Conservation (phyloP, 768 basidiomycete species). For the Lyophyllum shimeji region DNA sequence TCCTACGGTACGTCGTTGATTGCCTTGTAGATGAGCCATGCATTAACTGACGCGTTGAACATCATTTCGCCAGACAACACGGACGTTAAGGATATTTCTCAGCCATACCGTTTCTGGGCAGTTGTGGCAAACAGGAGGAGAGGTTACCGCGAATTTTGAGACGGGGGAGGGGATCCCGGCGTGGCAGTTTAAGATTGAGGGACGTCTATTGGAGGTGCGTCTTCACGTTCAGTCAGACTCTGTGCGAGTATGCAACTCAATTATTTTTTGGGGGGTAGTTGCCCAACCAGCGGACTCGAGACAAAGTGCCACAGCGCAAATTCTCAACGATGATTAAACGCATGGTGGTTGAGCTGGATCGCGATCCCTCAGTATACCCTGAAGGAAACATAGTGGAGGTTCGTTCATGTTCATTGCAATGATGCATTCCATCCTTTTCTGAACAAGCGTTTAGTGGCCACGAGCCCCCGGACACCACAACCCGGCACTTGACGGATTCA, state of each 20-base stretch:
- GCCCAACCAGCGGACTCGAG: conserved; percentile 61
- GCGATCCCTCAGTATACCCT: conserved; percentile 76
- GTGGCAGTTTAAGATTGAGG: conserved; percentile 87
- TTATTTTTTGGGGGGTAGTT: conserved; percentile 39
- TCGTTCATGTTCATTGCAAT: conserved; percentile 15
- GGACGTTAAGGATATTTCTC: conserved; percentile 82
- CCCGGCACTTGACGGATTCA: conserved; percentile 82
- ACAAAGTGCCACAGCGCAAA: conserved; percentile 64
- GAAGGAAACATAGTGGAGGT: conserved; percentile 93
- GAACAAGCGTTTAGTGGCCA: conserved; percentile 51
- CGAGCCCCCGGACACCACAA: conserved; percentile 53
- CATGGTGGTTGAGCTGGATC: conserved; percentile 85
- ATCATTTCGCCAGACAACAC: conserved; percentile 59
- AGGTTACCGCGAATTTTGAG: conserved; percentile 57
- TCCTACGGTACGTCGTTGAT: conserved; percentile 52
- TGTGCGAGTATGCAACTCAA: conserved; percentile 2
- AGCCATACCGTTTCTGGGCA: conserved; percentile 88
- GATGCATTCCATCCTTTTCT: background rate
- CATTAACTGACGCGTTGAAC: conserved; percentile 15
- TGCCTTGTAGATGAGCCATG: too few species aligned
- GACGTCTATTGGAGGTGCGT: conserved; percentile 77
- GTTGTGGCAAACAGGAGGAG: conserved; percentile 72
- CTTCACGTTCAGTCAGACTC: too few species aligned
- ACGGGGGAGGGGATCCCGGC: conserved; percentile 89
- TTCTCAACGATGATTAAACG: conserved; percentile 85